A percentile compares a stretch with the other conserved stretches of the same genome.
Conservation (phyloP, 1,139 yeast genomes). For the Geotrichum histeridarum region DNA sequence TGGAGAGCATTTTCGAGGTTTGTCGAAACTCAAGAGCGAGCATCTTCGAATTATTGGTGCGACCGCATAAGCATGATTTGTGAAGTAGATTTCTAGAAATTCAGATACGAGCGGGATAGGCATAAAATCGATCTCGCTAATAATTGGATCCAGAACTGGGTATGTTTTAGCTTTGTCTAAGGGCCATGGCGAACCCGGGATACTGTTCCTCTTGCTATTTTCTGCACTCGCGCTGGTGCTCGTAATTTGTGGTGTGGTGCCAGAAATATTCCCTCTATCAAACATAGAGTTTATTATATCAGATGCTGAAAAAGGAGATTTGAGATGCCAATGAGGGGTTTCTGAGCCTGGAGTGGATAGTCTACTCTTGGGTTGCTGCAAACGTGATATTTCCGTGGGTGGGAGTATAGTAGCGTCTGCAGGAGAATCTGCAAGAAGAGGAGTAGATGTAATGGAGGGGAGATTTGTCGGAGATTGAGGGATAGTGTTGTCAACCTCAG, state of each 20-base stretch:
- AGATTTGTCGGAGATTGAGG: constrained; percentile 9
- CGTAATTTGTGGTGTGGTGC: neutral
- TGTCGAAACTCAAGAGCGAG: constrained; percentile 22
- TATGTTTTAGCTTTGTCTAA: constrained; percentile 22
- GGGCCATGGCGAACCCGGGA: neutral
- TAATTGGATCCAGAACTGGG: constrained; percentile 33
- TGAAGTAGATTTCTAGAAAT: constrained; percentile 25
- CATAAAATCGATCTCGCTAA: constrained; percentile 18
- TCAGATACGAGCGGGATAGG: constrained; percentile 18
- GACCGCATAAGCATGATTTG: constrained; percentile 25
- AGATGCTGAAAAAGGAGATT: constrained; percentile 12
- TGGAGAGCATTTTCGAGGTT: constrained; percentile 35
- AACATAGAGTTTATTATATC: constrained; percentile 11
- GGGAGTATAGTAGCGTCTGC: constrained; percentile 1
- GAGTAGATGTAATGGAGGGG: constrained; percentile 16
- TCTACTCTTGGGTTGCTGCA: constrained; percentile 5
- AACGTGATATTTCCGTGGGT: neutral
- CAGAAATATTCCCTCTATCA: neutral
- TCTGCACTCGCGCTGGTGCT: neutral
- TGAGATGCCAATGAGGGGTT: constrained; percentile 13
- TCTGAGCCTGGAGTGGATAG: constrained; percentile 2
- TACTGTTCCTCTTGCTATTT: constrained; percentile 3
- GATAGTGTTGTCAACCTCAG: neutral
- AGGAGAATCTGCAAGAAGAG: constrained; percentile 10
- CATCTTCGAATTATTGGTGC: constrained; percentile 26